phyloP scores from a whole-genome alignment of 257 asterid genomes.

The Echium plantagineum region DNA sequence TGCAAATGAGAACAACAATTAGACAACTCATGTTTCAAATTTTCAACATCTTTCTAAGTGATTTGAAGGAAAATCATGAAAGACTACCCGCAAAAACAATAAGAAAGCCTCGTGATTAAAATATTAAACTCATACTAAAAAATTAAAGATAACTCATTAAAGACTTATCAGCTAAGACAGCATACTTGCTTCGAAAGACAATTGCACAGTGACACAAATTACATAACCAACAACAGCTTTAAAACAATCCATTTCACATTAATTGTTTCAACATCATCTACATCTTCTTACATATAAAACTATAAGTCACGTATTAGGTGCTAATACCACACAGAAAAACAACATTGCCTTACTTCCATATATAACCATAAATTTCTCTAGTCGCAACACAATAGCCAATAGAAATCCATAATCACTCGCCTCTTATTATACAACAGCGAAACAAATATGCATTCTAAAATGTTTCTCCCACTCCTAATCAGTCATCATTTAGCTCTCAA shows the following conservation, averaged over 20 bases:
- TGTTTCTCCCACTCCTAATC: too few species aligned
- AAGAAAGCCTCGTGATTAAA: not conserved
- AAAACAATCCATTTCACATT: not conserved
- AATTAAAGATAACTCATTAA: too few species aligned
- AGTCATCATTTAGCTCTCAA: not conserved
- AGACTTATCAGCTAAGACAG: not conserved
- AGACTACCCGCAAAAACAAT: not conserved
- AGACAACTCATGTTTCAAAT: not conserved
- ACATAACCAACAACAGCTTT: too few species aligned
- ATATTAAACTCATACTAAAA: too few species aligned
- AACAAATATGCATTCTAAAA: not conserved
- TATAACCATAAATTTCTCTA: not conserved
- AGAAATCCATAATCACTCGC: not conserved
- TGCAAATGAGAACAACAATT: constrained; percentile 15
- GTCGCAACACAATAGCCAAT: not conserved
- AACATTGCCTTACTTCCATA: too few species aligned
- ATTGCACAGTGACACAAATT: too few species aligned
- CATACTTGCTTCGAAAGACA: too few species aligned
- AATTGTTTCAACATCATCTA: not conserved
- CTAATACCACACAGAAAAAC: too few species aligned
- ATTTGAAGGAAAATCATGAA: not conserved
- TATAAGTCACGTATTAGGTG: too few species aligned
- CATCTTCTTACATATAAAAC: not conserved
- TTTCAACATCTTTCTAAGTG: not conserved
- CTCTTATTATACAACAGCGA: not conserved